Percentiles rank a stretch among this genome's conserved stretches.
These are phyloP conservation scores for Ophiocordyceps australis DNA, from an alignment of 2,329 filamentous ascomycete species.

Conservation along the genomic window DNA sequence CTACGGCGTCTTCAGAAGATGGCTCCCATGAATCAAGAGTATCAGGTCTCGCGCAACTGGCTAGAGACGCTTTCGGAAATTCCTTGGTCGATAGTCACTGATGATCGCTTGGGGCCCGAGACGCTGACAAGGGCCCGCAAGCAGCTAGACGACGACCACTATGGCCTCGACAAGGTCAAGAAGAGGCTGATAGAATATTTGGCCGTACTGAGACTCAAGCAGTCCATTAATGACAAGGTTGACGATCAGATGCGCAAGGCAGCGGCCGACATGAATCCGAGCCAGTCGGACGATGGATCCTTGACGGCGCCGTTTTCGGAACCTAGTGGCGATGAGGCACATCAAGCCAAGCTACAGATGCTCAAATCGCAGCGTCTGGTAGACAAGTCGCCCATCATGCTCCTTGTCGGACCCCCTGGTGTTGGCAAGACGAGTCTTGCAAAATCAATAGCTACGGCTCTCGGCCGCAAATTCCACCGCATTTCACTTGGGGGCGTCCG, in stretches of 20 bases:
- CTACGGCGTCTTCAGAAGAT: slow-evolving; percentile 81
- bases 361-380: slow-evolving; percentile 70
- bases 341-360: slow-evolving; percentile 48
- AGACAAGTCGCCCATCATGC: slow-evolving; percentile 89
- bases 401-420: slow-evolving; percentile 83
- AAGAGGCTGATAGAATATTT: slow-evolving; percentile 90
- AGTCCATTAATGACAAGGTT: slow-evolving; percentile 69
- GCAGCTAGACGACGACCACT: slow-evolving; percentile 91
- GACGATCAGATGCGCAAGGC: slow-evolving; percentile 59
- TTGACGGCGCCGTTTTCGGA: slow-evolving; percentile 7
- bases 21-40: slow-evolving; percentile 90
- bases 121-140: slow-evolving; percentile 66
- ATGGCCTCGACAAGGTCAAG: slow-evolving; percentile 92
- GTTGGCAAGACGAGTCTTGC: slow-evolving; percentile 93
- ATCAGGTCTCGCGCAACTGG: slow-evolving; percentile 84
- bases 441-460: slow-evolving; percentile 76
- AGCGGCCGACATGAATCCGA: slow-evolving; percentile 40
- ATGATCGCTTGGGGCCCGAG: slow-evolving; percentile 68
- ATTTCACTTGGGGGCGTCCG: slow-evolving; percentile 92
- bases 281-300: slow-evolving; percentile 11
- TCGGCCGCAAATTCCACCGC: slow-evolving; percentile 90
- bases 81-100: slow-evolving; percentile 71
- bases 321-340: slow-evolving; percentile 9
- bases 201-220: slow-evolving; percentile 89
- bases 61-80: slow-evolving; percentile 88